Evolutionary conservation across 345 rosid species (phyloP), one percentile per base, ranked within the genome.

Genomic region (Salix exigua): DNA sequence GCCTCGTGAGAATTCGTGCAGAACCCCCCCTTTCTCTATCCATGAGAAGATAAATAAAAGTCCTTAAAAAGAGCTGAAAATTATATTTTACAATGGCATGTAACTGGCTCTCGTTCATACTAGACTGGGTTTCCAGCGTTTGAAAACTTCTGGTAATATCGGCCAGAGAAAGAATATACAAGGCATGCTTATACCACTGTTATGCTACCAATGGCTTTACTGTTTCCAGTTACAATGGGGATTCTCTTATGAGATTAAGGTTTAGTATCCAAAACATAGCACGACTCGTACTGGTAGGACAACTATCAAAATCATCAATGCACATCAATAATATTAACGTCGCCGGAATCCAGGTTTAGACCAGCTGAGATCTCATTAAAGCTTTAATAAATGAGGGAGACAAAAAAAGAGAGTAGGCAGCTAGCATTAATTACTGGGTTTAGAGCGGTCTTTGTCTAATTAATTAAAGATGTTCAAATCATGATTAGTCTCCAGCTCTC

Each of bases 11-110:
- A 63, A 66, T 48, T 70, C 77, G 85, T 80, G 82, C 85, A 63
- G 66, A 78, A 12, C 55, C 58, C 55, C 58, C 46, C 87, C 66
- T 83, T 76, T 76, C 88, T 83, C 85, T 80, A 79, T 82, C 86
- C 84, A 51, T 58, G 84, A 82, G 83, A 55, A 48, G 81, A 78
- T 81, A 42, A 75, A 73, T 11, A 68, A 73, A 60, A 37, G 60
- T 61, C 58, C 70, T 40, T 31, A 31, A 23, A 46, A 13, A 30
- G 66, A 21, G 16, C 16, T 30, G 12, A 4, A 50, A 44, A 19
- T 26, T 2, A 40, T 40, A 40, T 40, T 40, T 35, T 66, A 16
- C 73, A 1, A 60, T 61, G 31, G 55, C 38, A 46, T 28, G 66
- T 11, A 31, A 70, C 44, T 23, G 78, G 79, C 67, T 53, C 62